Evolutionary conservation across 148 eudicot genomes (phyloP), one percentile per base, ranked within the genome.

Genomic region (Diospyros kaki): DNA sequence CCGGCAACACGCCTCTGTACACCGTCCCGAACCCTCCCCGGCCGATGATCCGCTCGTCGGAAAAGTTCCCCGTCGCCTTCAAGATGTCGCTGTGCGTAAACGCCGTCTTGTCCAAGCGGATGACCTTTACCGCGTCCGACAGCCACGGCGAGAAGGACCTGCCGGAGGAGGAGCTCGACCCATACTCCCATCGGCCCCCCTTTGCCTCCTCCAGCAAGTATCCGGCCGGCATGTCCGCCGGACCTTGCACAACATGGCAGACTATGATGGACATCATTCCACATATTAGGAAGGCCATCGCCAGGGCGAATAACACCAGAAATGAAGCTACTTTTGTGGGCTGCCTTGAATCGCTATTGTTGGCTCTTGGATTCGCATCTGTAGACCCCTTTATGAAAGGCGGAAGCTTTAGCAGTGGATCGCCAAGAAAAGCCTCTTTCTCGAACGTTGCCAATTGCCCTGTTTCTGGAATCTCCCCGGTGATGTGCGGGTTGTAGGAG

Each of bases 21-120:
- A 94, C 98, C 7, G 89, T 89, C n/a, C 94, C 98, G 4, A 75
- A 94, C 42, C 98, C 98, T 46, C 98, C 98, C 66, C 81, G 79
- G 0, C 98, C 98, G 40, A 94, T 84, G 41, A 91, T 84, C 58
- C 89, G 80, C 6, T 89, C 91, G 10, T 90, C 87, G 0, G 95
- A 87, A 68, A 94, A 94, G 79, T 86, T 89, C 28, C 83, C 73
- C 13, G 97, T 90, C 42, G 98, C 98, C 74, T 84, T 86, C 59
- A 94, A 69, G 28, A 94, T 94, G 54, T 94, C 98, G 8, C 85
- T 73, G 73, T 90, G 89, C 6, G 97, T 94, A 75, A 94, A 94
- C 1, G 84, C 79, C 9, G 86, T 91, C 71, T 87, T 91, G 76
- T 90, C 96, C 13, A 93, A 76, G 1, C 88, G 86, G 18, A 93